Evolutionary conservation across 2,329 filamentous ascomycete genomes (phyloP).

Genomic region (Cercospora sp.): DNA sequence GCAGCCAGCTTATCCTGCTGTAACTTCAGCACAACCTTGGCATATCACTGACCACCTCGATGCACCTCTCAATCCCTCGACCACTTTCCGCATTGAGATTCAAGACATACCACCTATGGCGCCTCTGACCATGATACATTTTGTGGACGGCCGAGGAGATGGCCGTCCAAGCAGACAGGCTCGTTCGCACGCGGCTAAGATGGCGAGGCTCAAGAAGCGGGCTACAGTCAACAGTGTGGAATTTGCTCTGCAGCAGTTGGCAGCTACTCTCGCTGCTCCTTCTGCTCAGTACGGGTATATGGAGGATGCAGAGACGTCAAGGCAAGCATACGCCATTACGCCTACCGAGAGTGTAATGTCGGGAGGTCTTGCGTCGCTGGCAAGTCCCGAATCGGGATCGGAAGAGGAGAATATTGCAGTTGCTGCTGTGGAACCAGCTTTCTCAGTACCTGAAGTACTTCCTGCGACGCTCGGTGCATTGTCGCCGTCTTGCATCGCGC

Average conservation of each 20-base stretch:
- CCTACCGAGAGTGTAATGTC: not conserved
- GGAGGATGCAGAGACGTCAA: not conserved
- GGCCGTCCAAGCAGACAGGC: not conserved
- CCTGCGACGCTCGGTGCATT: not conserved
- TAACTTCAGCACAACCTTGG: not conserved
- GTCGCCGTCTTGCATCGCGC: not conserved
- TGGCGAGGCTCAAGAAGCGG: not conserved
- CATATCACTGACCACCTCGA: slow-evolving; percentile 2
- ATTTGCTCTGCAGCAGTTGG: not conserved
- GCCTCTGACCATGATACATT: not conserved
- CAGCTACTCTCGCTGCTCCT: not conserved
- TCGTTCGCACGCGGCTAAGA: not conserved
- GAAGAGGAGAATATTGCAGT: not conserved
- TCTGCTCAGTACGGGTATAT: not conserved
- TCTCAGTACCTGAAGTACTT: not conserved
- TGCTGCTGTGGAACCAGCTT: not conserved
- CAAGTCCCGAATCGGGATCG: not conserved
- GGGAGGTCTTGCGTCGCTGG: not conserved
- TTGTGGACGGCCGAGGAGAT: not conserved
- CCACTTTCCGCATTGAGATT: not conserved
- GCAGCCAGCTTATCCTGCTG: not conserved
- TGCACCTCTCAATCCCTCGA: not conserved
- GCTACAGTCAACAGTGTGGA: not conserved
- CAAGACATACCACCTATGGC: not conserved
- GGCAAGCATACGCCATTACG: not conserved